These are phyloP conservation scores for Apiospora sp. DNA, from an alignment of 2,329 filamentous ascomycete genomes.

Conservation along the genomic window DNA sequence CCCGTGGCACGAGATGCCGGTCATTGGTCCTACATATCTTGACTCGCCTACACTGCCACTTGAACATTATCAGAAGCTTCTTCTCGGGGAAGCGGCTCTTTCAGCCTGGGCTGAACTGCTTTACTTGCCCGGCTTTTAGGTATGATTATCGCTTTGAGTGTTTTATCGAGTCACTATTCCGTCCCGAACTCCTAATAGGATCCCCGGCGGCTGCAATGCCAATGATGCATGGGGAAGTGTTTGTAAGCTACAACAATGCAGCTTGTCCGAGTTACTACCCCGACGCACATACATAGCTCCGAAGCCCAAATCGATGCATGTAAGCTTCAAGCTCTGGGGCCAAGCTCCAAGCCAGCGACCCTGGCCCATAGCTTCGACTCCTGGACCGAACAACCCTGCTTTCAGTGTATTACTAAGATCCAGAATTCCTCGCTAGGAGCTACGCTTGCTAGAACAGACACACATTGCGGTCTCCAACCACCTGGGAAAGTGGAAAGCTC, in stretches of 20 bases:
- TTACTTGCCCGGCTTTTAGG: not conserved
- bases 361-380: constrained; percentile 5
- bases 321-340: constrained; percentile 11
- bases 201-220: not conserved
- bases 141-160: not conserved
- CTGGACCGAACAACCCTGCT: constrained; percentile 17
- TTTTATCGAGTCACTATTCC: not conserved
- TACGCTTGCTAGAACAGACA: not conserved
- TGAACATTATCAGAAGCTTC: not conserved
- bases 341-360: constrained; percentile 5
- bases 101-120: constrained; percentile 12
- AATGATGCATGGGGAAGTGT: not conserved
- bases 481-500: not conserved
- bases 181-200: not conserved
- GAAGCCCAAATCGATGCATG: constrained; percentile 2
- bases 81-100: not conserved
- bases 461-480: not conserved
- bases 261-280: constrained; percentile 10
- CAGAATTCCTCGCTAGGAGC: constrained; percentile 4
- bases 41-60: constrained; percentile 12
- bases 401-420: constrained; percentile 10
- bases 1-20: constrained; percentile 15
- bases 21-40: not conserved
- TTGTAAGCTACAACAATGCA: not conserved
- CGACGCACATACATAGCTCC: constrained; percentile 7